Base-by-base conservation (phyloP, 2,329 filamentous ascomycete species). In the Xylariomycetidae sp. region DNA sequence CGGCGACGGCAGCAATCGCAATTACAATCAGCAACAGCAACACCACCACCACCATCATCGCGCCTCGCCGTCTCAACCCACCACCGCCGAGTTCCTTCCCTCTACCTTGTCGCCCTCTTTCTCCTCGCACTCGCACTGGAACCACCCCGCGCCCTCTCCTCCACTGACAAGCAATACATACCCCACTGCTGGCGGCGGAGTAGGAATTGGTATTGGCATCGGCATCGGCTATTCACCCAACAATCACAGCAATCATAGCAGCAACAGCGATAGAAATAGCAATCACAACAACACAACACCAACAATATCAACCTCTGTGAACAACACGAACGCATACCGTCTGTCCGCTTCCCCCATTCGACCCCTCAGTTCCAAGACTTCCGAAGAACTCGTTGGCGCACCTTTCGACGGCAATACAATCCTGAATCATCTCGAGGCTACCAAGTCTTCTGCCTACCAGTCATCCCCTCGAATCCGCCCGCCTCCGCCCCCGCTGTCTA, bases 361-460 rank as follows among this genome's bases (percentile, higher is more conserved):
- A 45, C 54, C 56, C 30, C 60, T 72, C 51, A 63, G 57, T 41
- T 59, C 62, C 42, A 64, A 64, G 46, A 56, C 65, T 8, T 67
- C 73, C 35, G 74, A 79, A 57, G 77, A 81, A 46, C 63, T 82
- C 38, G 68, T 82, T 59, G 77, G 77, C 49, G 74, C 76, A 44
- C 77, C 77, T 27, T 82, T 82, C 58, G 77, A 82, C 73, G 70
- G 74, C 49, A 71, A 67, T 36, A 70, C 71, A 45, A 79, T 81
- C 48, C 63, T 81, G 50, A 72, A 69, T 56, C 74, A 74, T 47
- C 66, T 81, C 51, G 74, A 80, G 49, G 69, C 70, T 38, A 67
- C 66, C 35, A 68, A 69, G 41, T 58, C 62, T 33, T 56, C 59
- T 19, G 40, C 51, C 23, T 40, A 56, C 47, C 49, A 54, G 29